Evolutionary conservation across 257 asterid species (phyloP), one percentile per base, ranked within the genome.

Genomic region (Solanum appendiculatum): DNA sequence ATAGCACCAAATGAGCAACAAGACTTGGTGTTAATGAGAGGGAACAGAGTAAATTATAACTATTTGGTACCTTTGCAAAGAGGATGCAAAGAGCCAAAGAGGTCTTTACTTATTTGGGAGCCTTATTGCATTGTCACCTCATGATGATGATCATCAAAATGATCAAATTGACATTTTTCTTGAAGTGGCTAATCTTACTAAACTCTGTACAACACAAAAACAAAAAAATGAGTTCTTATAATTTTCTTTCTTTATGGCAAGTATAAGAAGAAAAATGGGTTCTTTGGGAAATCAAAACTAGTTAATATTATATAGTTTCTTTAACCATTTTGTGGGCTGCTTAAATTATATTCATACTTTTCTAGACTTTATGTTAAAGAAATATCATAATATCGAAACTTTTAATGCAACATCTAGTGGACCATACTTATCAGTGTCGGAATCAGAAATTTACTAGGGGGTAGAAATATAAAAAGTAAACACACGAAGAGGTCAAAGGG

Each of bases 121-220:
- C 80, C 82, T 85, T 85, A 66, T 31, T 68, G 66, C 87, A 85
- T 31, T 42, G 82, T 42, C 66, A 66, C 87, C 25, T 64, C 87
- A 9, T 85, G 66, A 85, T 68, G 39, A 29, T 51, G 2, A 36
- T 21, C 23, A 21, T 56, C 64, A 56, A 7, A 54, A 56, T 6
- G 12, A 82, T 12, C 42, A 51, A 36, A 72, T 73, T 70, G 44
- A 33, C 25, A 33, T 70, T 70, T 69, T 70, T 70, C 44, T 70
- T 70, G 44, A 70, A 70, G 78, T 33, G 78, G 13, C 27, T 33
- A 70, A 68, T 1, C 75, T 3, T 31, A 68, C 39, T 31, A 7
- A 68, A 68, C 40, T 68, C 13, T 68, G n/a, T 68, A 68, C 31
- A 7, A 68, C 12, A 1, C 16, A 54, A 5, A 48, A 6, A 3